Conservation (phyloP, 1,284 basidiomycete genomes). For the Sanghuangporus baumii region DNA sequence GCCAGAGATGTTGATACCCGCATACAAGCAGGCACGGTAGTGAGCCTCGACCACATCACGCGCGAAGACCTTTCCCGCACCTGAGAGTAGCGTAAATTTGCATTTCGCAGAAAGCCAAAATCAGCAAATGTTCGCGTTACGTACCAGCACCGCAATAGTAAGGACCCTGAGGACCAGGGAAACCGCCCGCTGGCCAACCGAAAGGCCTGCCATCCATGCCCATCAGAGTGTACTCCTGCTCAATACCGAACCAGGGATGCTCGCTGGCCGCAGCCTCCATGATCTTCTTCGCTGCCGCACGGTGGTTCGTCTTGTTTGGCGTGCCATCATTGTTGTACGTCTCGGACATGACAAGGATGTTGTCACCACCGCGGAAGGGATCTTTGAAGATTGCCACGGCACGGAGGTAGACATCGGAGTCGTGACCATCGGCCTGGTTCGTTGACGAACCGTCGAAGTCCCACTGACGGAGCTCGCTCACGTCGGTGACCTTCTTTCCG, state of each 20-base stretch:
- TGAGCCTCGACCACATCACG: constrained; percentile 99
- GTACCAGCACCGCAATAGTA: constrained; percentile 99
- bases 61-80: constrained; percentile 95
- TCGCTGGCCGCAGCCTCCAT: constrained; percentile 86
- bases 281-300: constrained; percentile 84
- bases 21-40: constrained; percentile 95
- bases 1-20: constrained; percentile 97
- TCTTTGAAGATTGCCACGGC: constrained; percentile 98
- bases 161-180: constrained; percentile 98
- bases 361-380: constrained; percentile 98
- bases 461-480: constrained; percentile 89
- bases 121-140: constrained; percentile 25
- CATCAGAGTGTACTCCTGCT: constrained; percentile 99
- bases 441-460: constrained; percentile 99
- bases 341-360: constrained; percentile 95
- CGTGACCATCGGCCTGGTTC: constrained; percentile 89
- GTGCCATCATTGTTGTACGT: constrained; percentile 99
- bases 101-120: not conserved
- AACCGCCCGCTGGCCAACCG: constrained; percentile 98
- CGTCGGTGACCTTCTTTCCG: constrained; percentile 78
- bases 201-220: constrained; percentile 88
- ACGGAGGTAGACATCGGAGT: constrained; percentile 98
- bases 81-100: constrained; percentile 32
- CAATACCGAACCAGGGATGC: constrained; percentile 96
- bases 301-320: constrained; percentile 96